Base-by-base conservation (phyloP, 257 asterid genomes). In the Jacaranda mimosifolia region DNA sequence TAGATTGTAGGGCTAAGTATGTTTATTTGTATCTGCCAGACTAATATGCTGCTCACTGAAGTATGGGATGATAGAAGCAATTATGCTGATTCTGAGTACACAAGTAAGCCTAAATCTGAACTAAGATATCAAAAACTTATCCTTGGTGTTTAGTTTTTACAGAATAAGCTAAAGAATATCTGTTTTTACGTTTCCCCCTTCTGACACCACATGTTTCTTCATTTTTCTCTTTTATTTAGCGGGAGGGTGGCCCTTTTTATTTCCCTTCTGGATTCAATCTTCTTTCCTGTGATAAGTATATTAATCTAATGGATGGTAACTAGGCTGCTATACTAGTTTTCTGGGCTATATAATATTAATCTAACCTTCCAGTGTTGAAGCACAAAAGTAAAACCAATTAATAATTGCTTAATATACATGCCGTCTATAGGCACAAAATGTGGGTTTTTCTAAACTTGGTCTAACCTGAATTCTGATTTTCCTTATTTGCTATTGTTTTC, bases 401-500 rank as follows among this genome's bases (percentile, higher is more conserved):
- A 49, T 38, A 6, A 35, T n/a, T 53, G 39, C 1, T 59, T 21
- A 51, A 17, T 6, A 46, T 59, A 8, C 10, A 21, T 48, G 55
- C 56, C 13, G 7, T 46, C 35, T 63, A 59, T 36, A 62, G 52
- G 26, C 53, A 68, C 48, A 63, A 70, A 52, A 7, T 46, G 26
- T 15, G 32, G 14, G 56, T 17, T 75, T 17, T 74, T 57, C 19
- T 51, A 7, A 26, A 43, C 58, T 32, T 32, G 55, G 6, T 72
- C 77, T 70, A 62, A 42, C 73, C 72, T 49, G 70, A 63, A 63
- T 71, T 66, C 40, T 52, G 43, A 57, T 32, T 75, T 63, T 79
- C 49, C 48, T 57, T n/a, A n/a, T n/a, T n/a, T 79, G 62, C 70
- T 19, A 68, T 77, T 79, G 40, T 59, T 70, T 71, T 66, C 73